These are phyloP conservation scores for Aspergillus latus DNA, from an alignment of 2,329 filamentous ascomycete genomes.

Conservation along the genomic window DNA sequence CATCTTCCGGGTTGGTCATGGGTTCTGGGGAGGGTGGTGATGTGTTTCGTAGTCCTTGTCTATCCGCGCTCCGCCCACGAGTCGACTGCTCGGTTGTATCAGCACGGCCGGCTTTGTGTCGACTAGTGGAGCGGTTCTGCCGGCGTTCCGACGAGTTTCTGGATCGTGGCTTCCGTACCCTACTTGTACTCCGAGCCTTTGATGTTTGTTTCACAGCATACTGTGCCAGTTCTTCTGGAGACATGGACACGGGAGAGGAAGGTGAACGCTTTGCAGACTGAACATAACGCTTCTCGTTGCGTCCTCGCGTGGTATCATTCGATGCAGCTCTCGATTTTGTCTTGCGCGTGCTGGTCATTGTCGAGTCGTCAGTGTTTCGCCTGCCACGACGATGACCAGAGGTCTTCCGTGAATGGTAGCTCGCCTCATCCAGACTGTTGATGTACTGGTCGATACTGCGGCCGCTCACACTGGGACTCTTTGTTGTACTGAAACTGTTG, in stretches of 20 bases:
- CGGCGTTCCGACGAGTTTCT: constrained; percentile 29
- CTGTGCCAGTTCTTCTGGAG: constrained; percentile 70
- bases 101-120: constrained; percentile 40
- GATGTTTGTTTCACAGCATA: constrained; percentile 43
- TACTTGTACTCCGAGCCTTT: constrained; percentile 48
- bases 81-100: constrained; percentile 26
- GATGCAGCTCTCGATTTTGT: constrained; percentile 60
- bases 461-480: constrained; percentile 60
- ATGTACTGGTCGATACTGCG: constrained; percentile 81
- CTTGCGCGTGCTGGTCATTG: constrained; percentile 52
- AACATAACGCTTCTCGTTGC: constrained; percentile 65
- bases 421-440: constrained; percentile 77
- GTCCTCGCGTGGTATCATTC: constrained; percentile 62
- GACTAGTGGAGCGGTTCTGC: constrained; percentile 44
- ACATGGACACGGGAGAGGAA: constrained; percentile 92
- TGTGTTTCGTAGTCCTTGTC: constrained; percentile 58
- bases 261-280: constrained; percentile 81
- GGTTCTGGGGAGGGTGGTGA: constrained; percentile 82
- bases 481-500: constrained; percentile 51
- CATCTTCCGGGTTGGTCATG: constrained; percentile 67
- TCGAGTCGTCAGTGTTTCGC: constrained; percentile 41
- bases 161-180: constrained; percentile 50
- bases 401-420: constrained; percentile 57
- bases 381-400: constrained; percentile 55
- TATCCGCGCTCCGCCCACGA: constrained; percentile 63